These are phyloP conservation scores for Glycine latifolia DNA, from an alignment of 306 rosid species.

Conservation along the genomic window DNA sequence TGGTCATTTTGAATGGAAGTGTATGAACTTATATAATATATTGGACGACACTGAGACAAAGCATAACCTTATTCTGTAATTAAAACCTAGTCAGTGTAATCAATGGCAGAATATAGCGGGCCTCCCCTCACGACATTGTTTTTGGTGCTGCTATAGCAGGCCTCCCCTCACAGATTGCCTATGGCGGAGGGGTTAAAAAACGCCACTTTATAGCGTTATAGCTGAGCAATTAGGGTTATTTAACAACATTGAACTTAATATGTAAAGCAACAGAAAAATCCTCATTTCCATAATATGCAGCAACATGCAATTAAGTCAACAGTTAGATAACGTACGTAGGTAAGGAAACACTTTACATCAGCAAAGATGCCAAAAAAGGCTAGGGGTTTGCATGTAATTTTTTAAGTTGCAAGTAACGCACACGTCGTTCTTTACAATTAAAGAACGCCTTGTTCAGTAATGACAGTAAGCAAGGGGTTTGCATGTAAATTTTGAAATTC, in stretches of 20 bases:
- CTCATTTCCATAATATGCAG: background rate
- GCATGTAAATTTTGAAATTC: too few species aligned
- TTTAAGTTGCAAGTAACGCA: background rate
- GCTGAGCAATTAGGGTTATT: too few species aligned
- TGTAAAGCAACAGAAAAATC: background rate
- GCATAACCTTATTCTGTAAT: conserved; percentile 21
- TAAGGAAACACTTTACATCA: background rate
- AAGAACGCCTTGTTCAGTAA: too few species aligned
- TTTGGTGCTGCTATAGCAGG: too few species aligned
- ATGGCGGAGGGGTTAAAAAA: too few species aligned
- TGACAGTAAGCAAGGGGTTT: too few species aligned
- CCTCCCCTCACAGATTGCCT: too few species aligned
- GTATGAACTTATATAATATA: conserved; percentile 19
- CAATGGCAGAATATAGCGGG: too few species aligned
- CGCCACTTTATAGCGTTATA: too few species aligned
- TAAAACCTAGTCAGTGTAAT: background rate
- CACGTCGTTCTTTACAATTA: too few species aligned
- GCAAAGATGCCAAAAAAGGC: background rate
- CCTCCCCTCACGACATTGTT: too few species aligned
- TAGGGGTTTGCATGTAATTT: conserved; percentile 8
- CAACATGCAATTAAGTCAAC: conserved; percentile 13
- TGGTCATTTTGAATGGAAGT: conserved; percentile 8
- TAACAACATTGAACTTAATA: background rate
- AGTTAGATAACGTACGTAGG: background rate
- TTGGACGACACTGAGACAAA: conserved; percentile 1